Percentiles rank a stretch among this genome's conserved stretches.
Evolutionary conservation across 768 basidiomycete genomes (phyloP).

Genomic region (Phlebiopsis flavidoalba): DNA sequence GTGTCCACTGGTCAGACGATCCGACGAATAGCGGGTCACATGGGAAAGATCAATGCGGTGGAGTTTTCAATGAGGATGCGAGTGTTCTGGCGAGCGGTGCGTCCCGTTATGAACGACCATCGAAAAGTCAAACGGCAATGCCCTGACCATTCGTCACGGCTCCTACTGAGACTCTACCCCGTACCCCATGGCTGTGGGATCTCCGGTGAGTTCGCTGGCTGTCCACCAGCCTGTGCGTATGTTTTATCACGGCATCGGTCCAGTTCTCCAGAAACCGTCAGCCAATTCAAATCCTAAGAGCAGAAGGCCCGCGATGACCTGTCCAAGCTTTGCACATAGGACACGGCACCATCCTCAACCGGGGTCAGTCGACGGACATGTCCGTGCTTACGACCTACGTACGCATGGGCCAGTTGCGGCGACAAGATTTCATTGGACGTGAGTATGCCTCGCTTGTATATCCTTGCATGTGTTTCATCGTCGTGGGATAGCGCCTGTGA

Average conservation of each 20-base stretch:
- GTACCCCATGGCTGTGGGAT: slow-evolving; percentile 92
- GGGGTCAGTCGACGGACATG: slow-evolving; percentile 90
- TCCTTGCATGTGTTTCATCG: neutral
- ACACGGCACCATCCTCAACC: slow-evolving; percentile 59
- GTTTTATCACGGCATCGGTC: neutral
- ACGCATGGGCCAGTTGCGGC: slow-evolving; percentile 86
- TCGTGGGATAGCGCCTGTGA: slow-evolving; percentile 71
- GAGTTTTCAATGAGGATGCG: slow-evolving; percentile 87
- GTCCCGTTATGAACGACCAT: slow-evolving; percentile 14
- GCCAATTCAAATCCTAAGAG: slow-evolving; percentile 87
- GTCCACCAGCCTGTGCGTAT: neutral
- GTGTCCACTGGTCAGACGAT: slow-evolving; percentile 83
- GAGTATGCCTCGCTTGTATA: slow-evolving; percentile 27
- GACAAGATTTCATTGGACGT: slow-evolving; percentile 89
- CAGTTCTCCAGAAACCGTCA: slow-evolving; percentile 68
- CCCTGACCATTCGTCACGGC: slow-evolving; percentile 40
- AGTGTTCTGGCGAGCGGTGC: slow-evolving; percentile 84
- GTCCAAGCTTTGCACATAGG: slow-evolving; percentile 76
- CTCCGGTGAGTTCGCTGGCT: slow-evolving; percentile 50
- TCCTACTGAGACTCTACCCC: slow-evolving; percentile 91
- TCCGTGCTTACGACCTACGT: slow-evolving; percentile 95
- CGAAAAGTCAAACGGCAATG: too few species aligned
- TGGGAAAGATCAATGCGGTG: slow-evolving; percentile 86
- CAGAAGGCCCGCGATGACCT: slow-evolving; percentile 83
- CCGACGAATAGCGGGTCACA: slow-evolving; percentile 81